Evolutionary conservation across 139 green algal genomes (phyloP).

Genomic region (Picochlorum sp.): DNA sequence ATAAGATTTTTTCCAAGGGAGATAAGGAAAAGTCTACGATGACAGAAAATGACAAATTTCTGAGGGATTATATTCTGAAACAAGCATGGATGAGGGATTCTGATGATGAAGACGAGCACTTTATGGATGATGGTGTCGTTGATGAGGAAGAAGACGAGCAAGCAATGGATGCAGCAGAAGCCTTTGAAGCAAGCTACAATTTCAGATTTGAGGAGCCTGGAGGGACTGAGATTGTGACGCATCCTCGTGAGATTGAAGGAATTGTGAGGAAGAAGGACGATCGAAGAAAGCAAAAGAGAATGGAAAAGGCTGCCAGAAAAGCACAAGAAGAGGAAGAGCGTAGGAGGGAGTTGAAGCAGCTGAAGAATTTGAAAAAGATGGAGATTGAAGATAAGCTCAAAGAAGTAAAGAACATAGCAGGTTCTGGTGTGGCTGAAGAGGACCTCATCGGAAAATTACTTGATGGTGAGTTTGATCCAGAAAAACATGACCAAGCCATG

Average conservation of each 20-base stretch:
- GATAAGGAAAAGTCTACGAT: slow-evolving; percentile 41
- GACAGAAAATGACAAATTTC: slow-evolving; percentile 58
- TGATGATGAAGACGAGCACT: slow-evolving; percentile 20
- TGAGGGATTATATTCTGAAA: slow-evolving; percentile 75
- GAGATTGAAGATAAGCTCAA: slow-evolving; percentile 69
- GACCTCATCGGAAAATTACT: slow-evolving; percentile 52
- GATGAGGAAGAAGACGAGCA: slow-evolving; percentile 75
- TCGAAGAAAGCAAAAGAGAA: slow-evolving; percentile 49
- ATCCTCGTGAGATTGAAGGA: slow-evolving; percentile 62
- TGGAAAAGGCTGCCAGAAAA: slow-evolving; percentile 19
- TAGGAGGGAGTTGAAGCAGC: slow-evolving; percentile 61
- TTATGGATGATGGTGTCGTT: slow-evolving; percentile 10
- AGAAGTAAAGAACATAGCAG: slow-evolving; percentile 48
- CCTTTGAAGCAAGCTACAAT: slow-evolving; percentile 86
- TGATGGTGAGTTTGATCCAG: slow-evolving; percentile 87
- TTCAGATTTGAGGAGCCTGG: slow-evolving; percentile 85
- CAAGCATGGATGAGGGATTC: slow-evolving; percentile 48
- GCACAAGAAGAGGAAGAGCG: slow-evolving; percentile 32
- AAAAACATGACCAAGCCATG: slow-evolving; percentile 86
- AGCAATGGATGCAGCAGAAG: slow-evolving; percentile 62
- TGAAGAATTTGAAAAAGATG: slow-evolving; percentile 87
- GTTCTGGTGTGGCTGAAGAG: slow-evolving; percentile 16
- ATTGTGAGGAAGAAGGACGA: slow-evolving; percentile 61
- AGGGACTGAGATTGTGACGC: slow-evolving; percentile 46
- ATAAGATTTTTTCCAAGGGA: slow-evolving; percentile 63